Evolutionary conservation across 306 rosid genomes (phyloP).

Genomic region (Psophocarpus tetragonolobus): DNA sequence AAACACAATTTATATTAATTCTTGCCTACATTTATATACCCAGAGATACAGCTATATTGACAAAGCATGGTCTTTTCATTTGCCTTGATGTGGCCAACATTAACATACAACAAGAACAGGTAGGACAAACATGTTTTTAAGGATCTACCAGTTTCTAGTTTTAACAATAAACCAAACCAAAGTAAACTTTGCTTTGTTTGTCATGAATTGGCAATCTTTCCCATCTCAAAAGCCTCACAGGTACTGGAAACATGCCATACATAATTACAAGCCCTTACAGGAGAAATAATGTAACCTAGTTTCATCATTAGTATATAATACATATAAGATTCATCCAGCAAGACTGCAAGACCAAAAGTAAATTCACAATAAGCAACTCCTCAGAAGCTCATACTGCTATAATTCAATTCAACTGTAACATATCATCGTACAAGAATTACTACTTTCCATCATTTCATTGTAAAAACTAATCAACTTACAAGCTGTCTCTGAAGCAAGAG

Average conservation of each 20-base stretch:
- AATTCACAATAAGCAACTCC: constrained; percentile 10
- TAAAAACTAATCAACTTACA: constrained; percentile 54
- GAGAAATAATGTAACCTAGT: neutral
- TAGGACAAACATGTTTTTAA: neutral
- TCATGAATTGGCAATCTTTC: neutral
- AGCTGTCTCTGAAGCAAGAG: constrained; percentile 89
- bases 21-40: constrained; percentile 24
- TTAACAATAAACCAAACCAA: neutral
- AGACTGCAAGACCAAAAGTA: constrained; percentile 4
- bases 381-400: neutral
- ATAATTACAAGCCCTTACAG: constrained; percentile 6
- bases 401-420: constrained; percentile 19
- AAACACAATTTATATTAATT: neutral
- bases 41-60: neutral
- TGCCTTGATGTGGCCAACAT: neutral
- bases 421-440: neutral
- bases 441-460: neutral
- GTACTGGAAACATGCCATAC: neutral
- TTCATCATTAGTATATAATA: neutral
- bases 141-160: constrained; percentile 1
- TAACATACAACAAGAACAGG: neutral
- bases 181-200: neutral
- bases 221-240: neutral
- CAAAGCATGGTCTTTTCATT: neutral
- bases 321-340: constrained; percentile 10